Evolutionary conservation across 495 filamentous ascomycete species (phyloP), one percentile per base, ranked within the genome.

Genomic region (Rhizodiscina lignyota): DNA sequence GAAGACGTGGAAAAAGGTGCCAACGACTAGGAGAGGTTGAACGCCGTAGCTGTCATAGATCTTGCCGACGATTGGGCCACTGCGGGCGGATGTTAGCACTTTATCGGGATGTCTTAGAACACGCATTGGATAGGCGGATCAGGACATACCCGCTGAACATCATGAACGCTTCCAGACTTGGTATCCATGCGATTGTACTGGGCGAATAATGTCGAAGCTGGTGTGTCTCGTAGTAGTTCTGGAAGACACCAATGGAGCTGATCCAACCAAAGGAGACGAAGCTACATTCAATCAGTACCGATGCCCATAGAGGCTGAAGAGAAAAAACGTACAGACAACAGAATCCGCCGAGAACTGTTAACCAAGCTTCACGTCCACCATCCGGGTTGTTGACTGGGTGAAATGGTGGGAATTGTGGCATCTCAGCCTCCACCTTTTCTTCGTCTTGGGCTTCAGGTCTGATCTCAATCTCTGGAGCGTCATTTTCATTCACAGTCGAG

Each of bases 301-400:
- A 53, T 44, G 40, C 8, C 41, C 48, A 30, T 38, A 52, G 17
- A 40, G 24, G 31, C 41, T 46, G 2, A 26, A 60, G 46, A 77
- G 77, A 30, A 77, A 66, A 68, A 35, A 67, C 69, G 48, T 79
- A 79, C 31, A 81, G 48, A 26, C 62, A 65, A 29, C 63, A 70
- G 54, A 72, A 80, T 3, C 63, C 72, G 32, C 79, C 77, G 1
- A 69, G 41, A 0, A 83, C 76, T 0, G 64, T 62, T 21, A 73
- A 49, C 74, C 78, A 83, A n/a, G 78, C 78, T 38, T 67, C 51
- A 4, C 60, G 21, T 1, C 78, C 78, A 31, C 76, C 76, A 53
- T 83, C 77, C 4, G 76, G 77, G 30, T n/a, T n/a, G n/a, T n/a
- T n/a, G n/a, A n/a, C n/a, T n/a, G n/a, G n/a, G n/a, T n/a, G n/a